These are phyloP conservation scores for Bauhinia variegata DNA, from an alignment of 306 rosid genomes.

Conservation along the genomic window DNA sequence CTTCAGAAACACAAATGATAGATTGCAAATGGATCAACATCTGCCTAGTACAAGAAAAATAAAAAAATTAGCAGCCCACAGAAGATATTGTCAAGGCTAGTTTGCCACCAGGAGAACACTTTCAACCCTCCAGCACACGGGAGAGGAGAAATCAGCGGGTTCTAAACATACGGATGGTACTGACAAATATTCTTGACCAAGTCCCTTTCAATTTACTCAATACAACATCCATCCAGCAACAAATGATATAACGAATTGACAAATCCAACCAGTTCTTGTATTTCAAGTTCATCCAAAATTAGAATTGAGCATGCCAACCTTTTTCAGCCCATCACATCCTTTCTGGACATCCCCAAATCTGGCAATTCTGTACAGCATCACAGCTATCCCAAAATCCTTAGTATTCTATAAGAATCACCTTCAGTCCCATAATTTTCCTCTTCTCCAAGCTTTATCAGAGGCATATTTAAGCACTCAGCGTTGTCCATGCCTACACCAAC, in stretches of 20 bases:
- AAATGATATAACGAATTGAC: not conserved
- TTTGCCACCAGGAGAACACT: not conserved
- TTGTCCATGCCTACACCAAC: conserved; percentile 37
- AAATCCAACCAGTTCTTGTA: not conserved
- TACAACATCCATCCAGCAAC: not conserved
- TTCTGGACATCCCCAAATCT: not conserved
- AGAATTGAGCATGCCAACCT: conserved; percentile 18
- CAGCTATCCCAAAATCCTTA: not conserved
- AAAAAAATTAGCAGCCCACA: not conserved
- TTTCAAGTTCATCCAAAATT: conserved; percentile 2
- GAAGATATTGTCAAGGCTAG: not conserved
- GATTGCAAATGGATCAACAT: conserved; percentile 5
- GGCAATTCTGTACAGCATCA: too few relatives aligned
- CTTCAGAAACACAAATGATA: conserved; percentile 20
- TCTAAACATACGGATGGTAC: too few relatives aligned
- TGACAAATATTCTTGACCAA: too few relatives aligned
- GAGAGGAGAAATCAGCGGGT: not conserved
- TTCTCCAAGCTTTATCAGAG: conserved; percentile 29
- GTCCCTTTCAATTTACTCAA: not conserved
- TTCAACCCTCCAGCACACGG: not conserved
- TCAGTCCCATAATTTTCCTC: conserved; percentile 3
- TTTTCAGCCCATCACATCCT: not conserved
- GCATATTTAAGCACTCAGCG: not conserved
- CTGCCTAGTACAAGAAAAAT: conserved; percentile 7
- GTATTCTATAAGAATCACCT: not conserved